phyloP scores from a whole-genome alignment of 805 yeast species.

The Lipomyces oligophaga region DNA sequence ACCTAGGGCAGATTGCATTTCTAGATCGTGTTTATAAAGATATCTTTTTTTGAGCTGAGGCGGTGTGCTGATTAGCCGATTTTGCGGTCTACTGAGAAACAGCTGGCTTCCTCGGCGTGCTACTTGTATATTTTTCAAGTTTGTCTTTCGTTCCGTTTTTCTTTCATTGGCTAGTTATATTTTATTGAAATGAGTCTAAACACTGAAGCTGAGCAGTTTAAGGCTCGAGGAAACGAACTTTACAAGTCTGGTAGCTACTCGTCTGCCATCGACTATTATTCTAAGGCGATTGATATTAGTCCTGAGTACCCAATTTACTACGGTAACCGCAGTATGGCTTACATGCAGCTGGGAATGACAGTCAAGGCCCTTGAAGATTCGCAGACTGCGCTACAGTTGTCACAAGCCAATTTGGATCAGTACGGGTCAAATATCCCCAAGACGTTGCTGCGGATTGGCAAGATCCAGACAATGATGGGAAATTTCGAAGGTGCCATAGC shows the following conservation, averaged over 20 bases:
- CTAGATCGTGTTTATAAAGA: too few relatives aligned
- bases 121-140: too few relatives aligned
- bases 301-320: slow-evolving; percentile 38
- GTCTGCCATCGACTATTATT: slow-evolving; percentile 36
- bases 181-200: too few relatives aligned
- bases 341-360: slow-evolving; percentile 37
- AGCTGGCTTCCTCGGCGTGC: too few relatives aligned
- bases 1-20: too few relatives aligned
- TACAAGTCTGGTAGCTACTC: slow-evolving; percentile 40
- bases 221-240: slow-evolving; percentile 40
- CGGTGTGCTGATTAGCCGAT: too few relatives aligned
- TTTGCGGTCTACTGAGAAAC: too few relatives aligned
- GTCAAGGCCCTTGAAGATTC: slow-evolving; percentile 39
- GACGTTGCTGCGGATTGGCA: slow-evolving; percentile 39
- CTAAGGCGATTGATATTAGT: slow-evolving; percentile 32
- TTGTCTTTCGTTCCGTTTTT: too few relatives aligned
- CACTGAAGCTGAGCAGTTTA: slow-evolving; percentile 22
- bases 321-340: slow-evolving; percentile 43
- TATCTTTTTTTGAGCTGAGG: too few relatives aligned
- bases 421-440: slow-evolving; percentile 38
- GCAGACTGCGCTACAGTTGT: slow-evolving; percentile 29
- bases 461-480: slow-evolving; percentile 38
- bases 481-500: slow-evolving; percentile 37
- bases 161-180: too few relatives aligned
- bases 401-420: slow-evolving; percentile 15